Evolutionary conservation across 1,284 basidiomycete species (phyloP), one percentile per base, ranked within the genome.

Genomic region (Earliella scabrosa): DNA sequence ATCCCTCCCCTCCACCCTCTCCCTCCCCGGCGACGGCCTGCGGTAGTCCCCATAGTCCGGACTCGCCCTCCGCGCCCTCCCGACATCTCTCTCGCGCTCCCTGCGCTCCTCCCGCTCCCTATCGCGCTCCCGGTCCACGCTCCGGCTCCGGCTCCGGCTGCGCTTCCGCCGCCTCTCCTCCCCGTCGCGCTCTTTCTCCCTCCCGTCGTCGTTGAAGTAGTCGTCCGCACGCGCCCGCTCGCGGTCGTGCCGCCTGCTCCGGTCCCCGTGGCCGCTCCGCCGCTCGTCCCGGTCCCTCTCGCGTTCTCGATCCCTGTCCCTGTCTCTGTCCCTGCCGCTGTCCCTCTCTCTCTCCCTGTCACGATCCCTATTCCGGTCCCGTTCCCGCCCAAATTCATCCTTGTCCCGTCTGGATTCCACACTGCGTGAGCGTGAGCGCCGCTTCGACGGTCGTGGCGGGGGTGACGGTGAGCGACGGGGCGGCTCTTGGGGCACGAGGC

Each of bases 401-500:
- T 56, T 52, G 32, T 58, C 60, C 46, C 61, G 40, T 47, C 56
- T 49, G 26, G 59, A 54, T 9, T 56, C 55, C 4, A 49, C 40
- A 48, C 59, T 60, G 39, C 55, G 66, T 10, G 63, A 57, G 20
- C 54, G 62, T 13, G 65, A 61, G 18, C 58, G 55, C 8, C 59
- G 35, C n/a, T 43, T 24, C 34, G 56, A 20, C 56, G 58, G 11
- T 52, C 27, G 45, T 5, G 38, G 40, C 1, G 53, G 56, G 16
- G 67, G 66, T 3, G 72, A 71, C 3, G 71, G 71, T 0, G 74
- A 70, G 47, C 70, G 63, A 13, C 68, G 66, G 27, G 24, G 51
- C 16, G 67, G 50, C 32, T 73, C 71, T 51, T 76, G 76, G 16
- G 83, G 82, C 4, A 87, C 82, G 10, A 87, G 71, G 21, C 73